These are phyloP conservation scores for Wallacemonas sp. DNA, from an alignment of 208 protist genomes.

Conservation along the genomic window DNA sequence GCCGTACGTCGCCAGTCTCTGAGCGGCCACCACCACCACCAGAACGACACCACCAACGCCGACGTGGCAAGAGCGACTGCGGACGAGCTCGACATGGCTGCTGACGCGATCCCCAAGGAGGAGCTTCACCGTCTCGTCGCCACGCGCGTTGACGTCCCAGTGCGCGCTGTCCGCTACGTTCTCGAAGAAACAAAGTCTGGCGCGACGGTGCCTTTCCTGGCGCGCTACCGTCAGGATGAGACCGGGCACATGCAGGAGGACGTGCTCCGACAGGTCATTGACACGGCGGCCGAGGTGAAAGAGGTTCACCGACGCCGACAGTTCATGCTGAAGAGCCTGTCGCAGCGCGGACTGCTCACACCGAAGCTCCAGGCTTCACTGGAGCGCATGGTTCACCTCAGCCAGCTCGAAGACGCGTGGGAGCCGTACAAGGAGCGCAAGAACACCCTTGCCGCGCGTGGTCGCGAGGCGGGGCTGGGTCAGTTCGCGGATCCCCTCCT, in stretches of 20 bases:
- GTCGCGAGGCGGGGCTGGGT: conserved; percentile 71
- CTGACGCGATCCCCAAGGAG: conserved; percentile 3
- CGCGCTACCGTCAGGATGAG: conserved; percentile 82
- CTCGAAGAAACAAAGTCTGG: conserved; percentile 64
- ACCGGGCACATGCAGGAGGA: conserved; percentile 75
- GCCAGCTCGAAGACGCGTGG: conserved; percentile 83
- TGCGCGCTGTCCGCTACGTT: conserved; percentile 47
- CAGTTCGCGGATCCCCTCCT: conserved; percentile 49
- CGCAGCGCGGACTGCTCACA: conserved; percentile 72
- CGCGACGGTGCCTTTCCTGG: conserved; percentile 87
- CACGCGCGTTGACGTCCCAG: conserved; percentile 36
- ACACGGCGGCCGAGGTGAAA: conserved; percentile 63
- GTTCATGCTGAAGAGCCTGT: conserved; percentile 79
- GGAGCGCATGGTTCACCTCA: conserved; percentile 57
- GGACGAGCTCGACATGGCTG: conserved; percentile 5
- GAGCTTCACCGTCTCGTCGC: conserved; percentile 40
- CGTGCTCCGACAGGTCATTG: conserved; percentile 54
- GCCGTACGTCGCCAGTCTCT: no score
- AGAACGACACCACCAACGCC: neutral
- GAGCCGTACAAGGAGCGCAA: conserved; percentile 83
- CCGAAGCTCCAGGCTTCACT: conserved; percentile 41
- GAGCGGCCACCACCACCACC: no score
- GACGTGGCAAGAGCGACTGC: no score
- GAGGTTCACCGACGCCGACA: conserved; percentile 73
- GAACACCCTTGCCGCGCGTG: conserved; percentile 71